Evolutionary conservation across 208 protist genomes (phyloP), one percentile per base, ranked within the genome.

Genomic region (Angomonas ambiguus): DNA sequence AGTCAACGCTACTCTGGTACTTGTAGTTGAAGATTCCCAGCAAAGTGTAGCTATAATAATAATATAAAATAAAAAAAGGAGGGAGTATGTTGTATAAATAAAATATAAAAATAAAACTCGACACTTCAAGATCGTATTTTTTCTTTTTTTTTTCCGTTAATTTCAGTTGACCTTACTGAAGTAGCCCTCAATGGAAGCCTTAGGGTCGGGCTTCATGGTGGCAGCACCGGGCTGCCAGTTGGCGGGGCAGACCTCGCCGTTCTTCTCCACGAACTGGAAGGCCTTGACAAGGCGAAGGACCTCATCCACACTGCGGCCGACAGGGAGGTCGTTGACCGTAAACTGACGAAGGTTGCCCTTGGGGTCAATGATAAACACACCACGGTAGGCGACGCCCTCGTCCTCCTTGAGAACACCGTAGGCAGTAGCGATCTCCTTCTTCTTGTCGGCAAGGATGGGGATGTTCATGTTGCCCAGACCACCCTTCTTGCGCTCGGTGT

Each of bases 391-490:
- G 27, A 93, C 69, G 33, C 91, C 88, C 22, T 73, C 88, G 8
- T 92, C 91, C 64, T 96, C 87, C 62, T 96, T 80, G 62, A 97
- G 83, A 3, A 96, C 85, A 56, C 93, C 91, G 77, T 98, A 98
- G 65, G 88, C 77, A 51, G 69, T 62, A 51, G 87, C 74, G 65
- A 98, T 91, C 30, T 81, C 78, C 69, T 96, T 89, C 59, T 71
- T 95, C 34, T 96, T 77, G 84, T 99, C 98, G 8, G 93, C 76
- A 31, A 99, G 32, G 51, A 99, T 77, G 62, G 97, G 95, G 66
- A 98, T 93, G 20, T 97, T 79, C 69, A 98, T 96, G 27, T 69
- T 30, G 67, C 97, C 97, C 30, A 99, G 83, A 45, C 98, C 98
- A 63, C 98, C 98, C 67, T 97, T 72, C 65, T 95, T 97, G 71